phyloP scores from a whole-genome alignment of 2,329 filamentous ascomycete species.

The Aspergillus neoniger region DNA sequence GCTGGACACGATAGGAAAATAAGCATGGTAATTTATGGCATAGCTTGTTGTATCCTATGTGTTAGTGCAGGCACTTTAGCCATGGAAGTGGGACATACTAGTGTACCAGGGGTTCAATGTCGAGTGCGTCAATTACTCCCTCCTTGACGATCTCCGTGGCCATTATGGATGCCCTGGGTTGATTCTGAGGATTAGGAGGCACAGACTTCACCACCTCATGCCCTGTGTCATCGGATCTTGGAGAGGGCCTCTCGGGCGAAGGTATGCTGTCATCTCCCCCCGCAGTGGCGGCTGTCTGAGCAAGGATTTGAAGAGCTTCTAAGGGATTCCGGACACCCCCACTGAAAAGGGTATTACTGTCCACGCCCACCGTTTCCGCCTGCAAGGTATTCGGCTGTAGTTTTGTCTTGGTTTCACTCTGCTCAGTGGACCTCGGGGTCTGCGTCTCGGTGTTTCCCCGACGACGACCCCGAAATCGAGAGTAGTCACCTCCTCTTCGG shows the following conservation, averaged over 20 bases:
- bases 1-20: conserved; percentile 13
- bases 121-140: neutral
- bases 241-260: no score
- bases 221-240: neutral
- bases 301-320: conserved; percentile 12
- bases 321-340: conserved; percentile 6
- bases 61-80: neutral
- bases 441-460: neutral
- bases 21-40: conserved; percentile 9
- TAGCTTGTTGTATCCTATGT: neutral
- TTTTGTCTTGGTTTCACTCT: neutral
- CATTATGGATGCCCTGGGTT: neutral
- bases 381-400: neutral
- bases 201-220: no score
- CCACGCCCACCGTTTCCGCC: no score
- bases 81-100: neutral
- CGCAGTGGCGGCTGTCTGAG: neutral
- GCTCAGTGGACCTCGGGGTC: neutral
- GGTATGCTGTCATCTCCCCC: neutral
- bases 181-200: rapidly evolving
- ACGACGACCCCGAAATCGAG: neutral
- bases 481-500: conserved; percentile 16
- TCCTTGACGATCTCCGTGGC: neutral
- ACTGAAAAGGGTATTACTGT: neutral
- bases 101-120: neutral